Evolutionary conservation across 2,329 filamentous ascomycete genomes (phyloP).

Genomic region (Aspergillus quadricinctus): DNA sequence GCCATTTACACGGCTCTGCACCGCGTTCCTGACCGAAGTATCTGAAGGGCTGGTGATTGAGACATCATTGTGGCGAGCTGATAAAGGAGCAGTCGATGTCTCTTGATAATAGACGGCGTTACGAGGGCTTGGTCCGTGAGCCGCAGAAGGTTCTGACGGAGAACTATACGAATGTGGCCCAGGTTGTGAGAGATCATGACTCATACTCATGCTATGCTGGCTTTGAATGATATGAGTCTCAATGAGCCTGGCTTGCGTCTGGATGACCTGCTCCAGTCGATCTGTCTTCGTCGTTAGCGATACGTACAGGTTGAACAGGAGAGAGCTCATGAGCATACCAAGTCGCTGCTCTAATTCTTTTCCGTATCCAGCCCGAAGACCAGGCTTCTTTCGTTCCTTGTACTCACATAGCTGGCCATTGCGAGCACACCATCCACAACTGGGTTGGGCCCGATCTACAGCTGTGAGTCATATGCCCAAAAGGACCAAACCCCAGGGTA

Average conservation of each 20-base stretch:
- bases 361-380: constrained; percentile 62
- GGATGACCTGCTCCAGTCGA: constrained; percentile 62
- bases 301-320: not conserved
- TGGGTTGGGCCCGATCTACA: constrained; percentile 51
- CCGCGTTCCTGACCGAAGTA: constrained; percentile 24
- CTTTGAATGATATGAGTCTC: constrained; percentile 50
- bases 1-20: constrained; percentile 20
- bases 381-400: constrained; percentile 66
- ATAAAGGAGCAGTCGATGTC: constrained; percentile 47
- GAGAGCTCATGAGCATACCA: constrained; percentile 22
- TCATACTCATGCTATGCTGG: constrained; percentile 24
- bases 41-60: constrained; percentile 38
- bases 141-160: constrained; percentile 50
- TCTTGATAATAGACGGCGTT: constrained; percentile 61
- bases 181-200: constrained; percentile 22
- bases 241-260: constrained; percentile 63
- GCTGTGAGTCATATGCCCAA: constrained; percentile 1
- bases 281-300: constrained; percentile 38
- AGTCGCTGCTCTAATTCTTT: constrained; percentile 69
- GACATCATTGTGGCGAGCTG: constrained; percentile 44
- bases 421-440: constrained; percentile 67
- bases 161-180: constrained; percentile 35
- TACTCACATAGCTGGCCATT: constrained; percentile 66
- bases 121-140: constrained; percentile 53
- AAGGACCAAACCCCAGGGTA: not conserved